These are phyloP conservation scores for Discostella stelligeroides DNA, from an alignment of 108 stramenopile genomes.

Conservation along the genomic window DNA sequence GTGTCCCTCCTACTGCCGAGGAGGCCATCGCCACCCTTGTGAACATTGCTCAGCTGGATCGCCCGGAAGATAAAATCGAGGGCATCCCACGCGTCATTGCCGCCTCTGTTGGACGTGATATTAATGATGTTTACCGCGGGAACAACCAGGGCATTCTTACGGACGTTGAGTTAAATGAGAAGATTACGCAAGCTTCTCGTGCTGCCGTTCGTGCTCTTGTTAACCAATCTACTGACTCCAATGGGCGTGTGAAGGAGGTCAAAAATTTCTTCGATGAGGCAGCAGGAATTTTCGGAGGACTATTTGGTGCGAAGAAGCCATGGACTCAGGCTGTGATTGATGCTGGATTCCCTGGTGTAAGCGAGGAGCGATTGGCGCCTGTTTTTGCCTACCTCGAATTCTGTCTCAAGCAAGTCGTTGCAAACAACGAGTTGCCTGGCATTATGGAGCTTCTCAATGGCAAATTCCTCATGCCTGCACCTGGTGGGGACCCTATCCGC, in stretches of 20 bases:
- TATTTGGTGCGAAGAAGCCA: conserved; percentile 83
- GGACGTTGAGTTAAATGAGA: conserved; percentile 87
- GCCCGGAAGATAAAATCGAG: conserved; percentile 92
- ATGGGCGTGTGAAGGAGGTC: conserved; percentile 95
- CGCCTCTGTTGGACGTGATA: conserved; percentile 89
- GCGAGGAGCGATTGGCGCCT: conserved; percentile 79
- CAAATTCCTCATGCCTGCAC: conserved; percentile 93
- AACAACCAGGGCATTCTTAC: conserved; percentile 88
- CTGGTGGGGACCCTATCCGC: conserved; percentile 97
- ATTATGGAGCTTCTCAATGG: conserved; percentile 94
- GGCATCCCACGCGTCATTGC: conserved; percentile 93
- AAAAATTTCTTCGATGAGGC: conserved; percentile 86
- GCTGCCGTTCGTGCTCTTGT: conserved; percentile 92
- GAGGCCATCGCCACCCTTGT: conserved; percentile 96
- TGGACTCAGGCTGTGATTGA: conserved; percentile 89
- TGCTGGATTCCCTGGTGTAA: conserved; percentile 86
- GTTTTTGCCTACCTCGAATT: conserved; percentile 94
- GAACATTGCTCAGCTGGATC: conserved; percentile 95
- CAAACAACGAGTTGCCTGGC: conserved; percentile 95
- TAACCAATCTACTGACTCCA: conserved; percentile 84
- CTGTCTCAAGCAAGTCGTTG: conserved; percentile 96
- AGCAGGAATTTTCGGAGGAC: conserved; percentile 63
- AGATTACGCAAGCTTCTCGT: conserved; percentile 85
- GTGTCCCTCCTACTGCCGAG: conserved; percentile 94
- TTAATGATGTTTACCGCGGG: conserved; percentile 93